Evolutionary conservation across 2,329 filamentous ascomycete species (phyloP).

Genomic region (Nannizzia gypsea): DNA sequence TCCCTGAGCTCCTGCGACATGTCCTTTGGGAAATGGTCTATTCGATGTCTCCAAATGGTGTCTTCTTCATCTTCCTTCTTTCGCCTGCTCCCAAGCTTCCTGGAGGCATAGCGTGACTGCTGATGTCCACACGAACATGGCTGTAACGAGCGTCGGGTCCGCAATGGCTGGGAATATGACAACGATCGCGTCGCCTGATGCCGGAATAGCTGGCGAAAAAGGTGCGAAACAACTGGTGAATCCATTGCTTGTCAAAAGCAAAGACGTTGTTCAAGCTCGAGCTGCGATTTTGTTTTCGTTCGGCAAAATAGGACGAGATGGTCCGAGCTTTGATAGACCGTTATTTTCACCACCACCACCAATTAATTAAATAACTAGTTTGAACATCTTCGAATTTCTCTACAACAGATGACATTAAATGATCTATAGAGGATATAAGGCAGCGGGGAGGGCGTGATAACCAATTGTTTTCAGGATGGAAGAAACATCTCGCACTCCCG

Average conservation of each 20-base stretch:
- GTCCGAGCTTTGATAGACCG: constrained; percentile 18
- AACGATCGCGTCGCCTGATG: constrained; percentile 54
- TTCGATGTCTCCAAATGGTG: constrained; percentile 77
- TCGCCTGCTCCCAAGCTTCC: constrained; percentile 25
- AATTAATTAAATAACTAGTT: background rate
- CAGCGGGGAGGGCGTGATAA: background rate
- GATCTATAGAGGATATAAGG: too few species aligned
- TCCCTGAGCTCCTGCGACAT: constrained; percentile 66
- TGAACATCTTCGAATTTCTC: background rate
- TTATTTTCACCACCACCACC: background rate
- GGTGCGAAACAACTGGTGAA: constrained; percentile 60
- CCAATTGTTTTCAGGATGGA: constrained; percentile 18
- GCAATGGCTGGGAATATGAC: constrained; percentile 27
- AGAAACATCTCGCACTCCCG: constrained; percentile 18
- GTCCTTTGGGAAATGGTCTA: constrained; percentile 61
- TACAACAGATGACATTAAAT: too few species aligned
- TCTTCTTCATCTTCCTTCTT: constrained; percentile 38
- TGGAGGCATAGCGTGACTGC: constrained; percentile 21
- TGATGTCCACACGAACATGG: constrained; percentile 14
- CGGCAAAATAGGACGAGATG: constrained; percentile 11
- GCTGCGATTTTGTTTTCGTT: background rate
- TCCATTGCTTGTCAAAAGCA: constrained; percentile 50
- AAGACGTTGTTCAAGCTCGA: constrained; percentile 9
- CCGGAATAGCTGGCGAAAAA: constrained; percentile 77
- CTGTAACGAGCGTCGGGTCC: constrained; percentile 14